Conservation (phyloP, 2,329 filamentous ascomycete species). For the Ascochyta fabae region DNA sequence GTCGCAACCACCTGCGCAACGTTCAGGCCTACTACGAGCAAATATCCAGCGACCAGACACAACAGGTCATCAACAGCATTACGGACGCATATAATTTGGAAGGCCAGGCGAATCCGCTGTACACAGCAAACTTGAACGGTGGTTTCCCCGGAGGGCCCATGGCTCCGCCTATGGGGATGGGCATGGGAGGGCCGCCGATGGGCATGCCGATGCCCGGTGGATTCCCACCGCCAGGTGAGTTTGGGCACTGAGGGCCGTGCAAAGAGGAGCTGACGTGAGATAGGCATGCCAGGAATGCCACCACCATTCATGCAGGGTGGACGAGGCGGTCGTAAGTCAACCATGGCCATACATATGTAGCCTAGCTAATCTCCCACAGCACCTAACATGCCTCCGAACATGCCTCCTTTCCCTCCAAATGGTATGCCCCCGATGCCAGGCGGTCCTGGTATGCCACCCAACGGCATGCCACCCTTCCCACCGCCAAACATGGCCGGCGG, state of each 20-base stretch:
- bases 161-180: slow-evolving; percentile 22
- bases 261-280: slow-evolving; percentile 14
- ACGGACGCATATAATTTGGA: slow-evolving; percentile 94
- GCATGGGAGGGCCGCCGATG: slow-evolving; percentile 30
- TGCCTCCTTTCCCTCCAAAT: slow-evolving; percentile 43
- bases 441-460: slow-evolving; percentile 29
- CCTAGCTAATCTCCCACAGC: slow-evolving; percentile 12
- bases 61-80: slow-evolving; percentile 97
- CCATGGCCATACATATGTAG: background rate
- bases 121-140: slow-evolving; percentile 58
- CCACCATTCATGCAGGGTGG: slow-evolving; percentile 50
- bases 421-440: slow-evolving; percentile 45
- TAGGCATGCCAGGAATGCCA: slow-evolving; percentile 46
- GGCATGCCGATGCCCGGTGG: slow-evolving; percentile 26
- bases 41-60: slow-evolving; percentile 97
- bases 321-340: slow-evolving; percentile 48
- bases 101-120: slow-evolving; percentile 89
- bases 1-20: slow-evolving; percentile 95
- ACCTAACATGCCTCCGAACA: slow-evolving; percentile 40
- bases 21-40: slow-evolving; percentile 99
- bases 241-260: background rate
- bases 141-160: slow-evolving; percentile 51
- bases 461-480: slow-evolving; percentile 49
- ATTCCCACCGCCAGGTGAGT: slow-evolving; percentile 29
- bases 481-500: slow-evolving; percentile 43